Evolutionary conservation across 2,329 filamentous ascomycete genomes (phyloP).

Genomic region (Periconia sp.): DNA sequence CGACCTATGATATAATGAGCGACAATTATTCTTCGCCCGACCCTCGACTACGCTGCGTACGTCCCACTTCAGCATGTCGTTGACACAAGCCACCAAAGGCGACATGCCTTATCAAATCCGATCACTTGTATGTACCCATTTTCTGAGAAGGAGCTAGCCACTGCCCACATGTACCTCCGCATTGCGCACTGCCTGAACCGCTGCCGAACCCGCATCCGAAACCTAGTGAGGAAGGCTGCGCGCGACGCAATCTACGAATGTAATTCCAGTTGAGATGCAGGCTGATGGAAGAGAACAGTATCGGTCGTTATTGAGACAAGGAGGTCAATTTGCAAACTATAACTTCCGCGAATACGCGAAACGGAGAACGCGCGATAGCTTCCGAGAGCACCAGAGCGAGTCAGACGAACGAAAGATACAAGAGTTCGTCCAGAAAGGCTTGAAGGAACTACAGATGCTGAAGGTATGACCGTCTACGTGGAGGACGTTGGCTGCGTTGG

Average conservation of each 20-base stretch:
- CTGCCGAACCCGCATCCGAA: too few species aligned
- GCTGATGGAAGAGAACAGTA: slow-evolving; percentile 64
- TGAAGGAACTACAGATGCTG: slow-evolving; percentile 85
- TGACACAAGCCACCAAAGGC: slow-evolving; percentile 42
- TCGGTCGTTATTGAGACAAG: slow-evolving; percentile 86
- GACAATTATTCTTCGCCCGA: slow-evolving; percentile 47
- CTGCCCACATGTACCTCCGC: slow-evolving; percentile 1
- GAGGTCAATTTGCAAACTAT: slow-evolving; percentile 87
- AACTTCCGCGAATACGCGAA: slow-evolving; percentile 98
- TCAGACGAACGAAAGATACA: slow-evolving; percentile 79
- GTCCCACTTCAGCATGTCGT: slow-evolving; percentile 36
- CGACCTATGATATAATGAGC: slow-evolving; percentile 41
- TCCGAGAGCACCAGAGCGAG: slow-evolving; percentile 78
- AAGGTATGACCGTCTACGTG: too few species aligned
- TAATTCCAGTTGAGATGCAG: background rate
- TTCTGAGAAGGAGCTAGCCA: background rate
- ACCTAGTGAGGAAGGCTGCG: background rate
- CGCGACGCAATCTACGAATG: background rate
- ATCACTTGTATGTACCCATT: slow-evolving; percentile 42
- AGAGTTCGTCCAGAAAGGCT: slow-evolving; percentile 85
- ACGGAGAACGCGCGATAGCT: slow-evolving; percentile 88
- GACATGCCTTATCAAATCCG: slow-evolving; percentile 48
- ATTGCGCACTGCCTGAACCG: background rate
- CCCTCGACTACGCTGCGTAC: slow-evolving; percentile 18
- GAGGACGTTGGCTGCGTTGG: too few species aligned